Evolutionary conservation across 1,284 basidiomycete genomes (phyloP).

Genomic region (Microstroma glucosiphilum): DNA sequence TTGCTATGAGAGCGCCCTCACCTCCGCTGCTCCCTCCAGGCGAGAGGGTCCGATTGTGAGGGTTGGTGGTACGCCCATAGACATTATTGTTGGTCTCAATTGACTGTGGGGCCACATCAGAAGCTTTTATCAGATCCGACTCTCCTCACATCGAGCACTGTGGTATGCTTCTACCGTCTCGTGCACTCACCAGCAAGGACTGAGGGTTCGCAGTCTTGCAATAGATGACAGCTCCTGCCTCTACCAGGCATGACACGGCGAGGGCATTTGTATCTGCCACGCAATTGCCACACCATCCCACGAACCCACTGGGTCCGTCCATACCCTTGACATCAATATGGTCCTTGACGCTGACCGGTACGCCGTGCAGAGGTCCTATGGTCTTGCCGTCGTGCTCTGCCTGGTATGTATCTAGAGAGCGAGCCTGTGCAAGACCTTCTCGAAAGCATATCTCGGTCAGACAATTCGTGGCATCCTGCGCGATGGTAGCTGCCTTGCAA

Average conservation of each 20-base stretch:
- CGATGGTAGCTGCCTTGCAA: constrained; percentile 20
- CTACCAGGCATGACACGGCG: constrained; percentile 50
- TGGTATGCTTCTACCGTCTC: too few species aligned
- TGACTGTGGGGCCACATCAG: background rate
- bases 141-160: constrained; percentile 30
- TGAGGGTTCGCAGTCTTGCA: constrained; percentile 55
- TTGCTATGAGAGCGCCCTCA: constrained; percentile 10
- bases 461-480: constrained; percentile 29
- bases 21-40: constrained; percentile 9
- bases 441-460: constrained; percentile 21
- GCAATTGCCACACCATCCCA: constrained; percentile 62
- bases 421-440: constrained; percentile 9
- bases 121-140: constrained; percentile 30
- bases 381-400: constrained; percentile 54
- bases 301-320: constrained; percentile 58
- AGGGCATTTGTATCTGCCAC: constrained; percentile 58
- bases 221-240: constrained; percentile 63
- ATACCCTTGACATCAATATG: constrained; percentile 56
- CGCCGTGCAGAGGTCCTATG: constrained; percentile 61
- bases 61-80: constrained; percentile 66
- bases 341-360: constrained; percentile 65
- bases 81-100: constrained; percentile 54
- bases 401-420: constrained; percentile 56
- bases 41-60: constrained; percentile 54
- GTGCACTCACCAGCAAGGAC: constrained; percentile 9